Percentiles rank a stretch among this genome's conserved stretches.
These are phyloP conservation scores for Ilyonectria sp. DNA, from an alignment of 2,329 filamentous ascomycete genomes.

Conservation along the genomic window DNA sequence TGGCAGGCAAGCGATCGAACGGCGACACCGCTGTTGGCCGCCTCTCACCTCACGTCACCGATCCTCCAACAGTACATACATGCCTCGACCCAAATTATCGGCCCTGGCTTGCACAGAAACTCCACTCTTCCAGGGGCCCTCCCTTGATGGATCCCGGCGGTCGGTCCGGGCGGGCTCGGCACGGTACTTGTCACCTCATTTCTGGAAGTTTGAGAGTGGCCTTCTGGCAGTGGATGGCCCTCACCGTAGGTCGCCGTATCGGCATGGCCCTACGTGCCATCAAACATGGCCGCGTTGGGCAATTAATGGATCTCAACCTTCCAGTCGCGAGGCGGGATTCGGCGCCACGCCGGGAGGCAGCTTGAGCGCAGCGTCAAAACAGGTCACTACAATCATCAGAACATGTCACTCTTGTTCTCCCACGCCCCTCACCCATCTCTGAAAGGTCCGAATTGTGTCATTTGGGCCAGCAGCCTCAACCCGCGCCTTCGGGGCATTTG, in stretches of 20 bases:
- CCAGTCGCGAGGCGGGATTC: slow-evolving; percentile 32
- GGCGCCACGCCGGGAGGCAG: slow-evolving; percentile 30
- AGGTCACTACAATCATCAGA: slow-evolving; percentile 30
- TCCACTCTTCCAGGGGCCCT: slow-evolving; percentile 1
- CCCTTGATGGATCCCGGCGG: slow-evolving; percentile 31
- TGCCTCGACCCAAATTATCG: background rate
- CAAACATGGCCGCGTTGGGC: slow-evolving; percentile 20
- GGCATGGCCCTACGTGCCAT: background rate
- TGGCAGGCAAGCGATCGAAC: background rate
- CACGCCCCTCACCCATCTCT: slow-evolving; percentile 1
- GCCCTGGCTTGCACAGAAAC: background rate
- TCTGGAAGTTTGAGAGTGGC: slow-evolving; percentile 19
- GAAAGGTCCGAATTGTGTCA: slow-evolving; percentile 10
- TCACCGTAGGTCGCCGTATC: slow-evolving; percentile 20
- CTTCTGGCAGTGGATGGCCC: background rate
- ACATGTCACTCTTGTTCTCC: slow-evolving; percentile 29
- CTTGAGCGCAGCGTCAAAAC: slow-evolving; percentile 12
- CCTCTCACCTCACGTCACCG: slow-evolving; percentile 15
- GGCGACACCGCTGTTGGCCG: slow-evolving; percentile 20
- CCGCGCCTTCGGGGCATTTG: background rate
- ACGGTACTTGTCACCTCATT: slow-evolving; percentile 47
- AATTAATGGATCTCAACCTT: slow-evolving; percentile 32
- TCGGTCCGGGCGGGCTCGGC: slow-evolving; percentile 43
- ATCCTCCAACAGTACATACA: background rate
- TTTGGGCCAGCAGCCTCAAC: background rate